Evolutionary conservation across 495 filamentous ascomycete species (phyloP), one percentile per base, ranked within the genome.

Genomic region (Penicillium samsonianum): DNA sequence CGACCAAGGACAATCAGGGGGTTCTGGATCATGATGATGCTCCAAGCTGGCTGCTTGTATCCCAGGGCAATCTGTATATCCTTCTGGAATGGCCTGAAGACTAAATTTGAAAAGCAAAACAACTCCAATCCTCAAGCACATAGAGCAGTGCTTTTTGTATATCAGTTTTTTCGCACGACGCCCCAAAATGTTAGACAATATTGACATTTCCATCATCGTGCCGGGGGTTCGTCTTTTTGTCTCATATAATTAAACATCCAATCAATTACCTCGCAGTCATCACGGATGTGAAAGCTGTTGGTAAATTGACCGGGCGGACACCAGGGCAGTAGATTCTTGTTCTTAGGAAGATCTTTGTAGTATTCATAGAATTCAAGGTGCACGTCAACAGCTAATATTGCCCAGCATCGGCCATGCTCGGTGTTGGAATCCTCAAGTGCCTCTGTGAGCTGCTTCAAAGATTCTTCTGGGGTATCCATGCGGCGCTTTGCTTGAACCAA

Each of bases 201-300:
- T 7, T 4, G 26, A 28, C 9, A 11, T 31, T 11, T 12, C 10
- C 0, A 31, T 31, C 8, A 30, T 30, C 42, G 31, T 14, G n/a
- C 31, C 6, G 31, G 7, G 11, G 33, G 20, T 6, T 38, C 9
- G 12, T 26, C 12, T 1, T 51, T 38, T 51, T 37, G 49, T 51
- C 49, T 20, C 31, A 51, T 50, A 38, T 51, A 7, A 11, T n/a
- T 25, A 9, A 40, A 51, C 28, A 51, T 40, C 17, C 19, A 51
- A 2, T 51, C 28, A 14, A 51, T 12, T 3, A 40, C 8, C 2
- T 19, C 14, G 0, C 16, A 33, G n/a, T 51, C 33, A 23, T 19
- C 1, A 2, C 31, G 16, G 3, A 51, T 20, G 49, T 51, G 5
- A 5, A 51, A 51, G n/a, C 12, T 50, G 30, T 50, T 50, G 12